Evolutionary conservation across 164 flowering plant genomes (phyloP), one percentile per base, ranked within the genome.

Genomic region (Taxillus chinensis): DNA sequence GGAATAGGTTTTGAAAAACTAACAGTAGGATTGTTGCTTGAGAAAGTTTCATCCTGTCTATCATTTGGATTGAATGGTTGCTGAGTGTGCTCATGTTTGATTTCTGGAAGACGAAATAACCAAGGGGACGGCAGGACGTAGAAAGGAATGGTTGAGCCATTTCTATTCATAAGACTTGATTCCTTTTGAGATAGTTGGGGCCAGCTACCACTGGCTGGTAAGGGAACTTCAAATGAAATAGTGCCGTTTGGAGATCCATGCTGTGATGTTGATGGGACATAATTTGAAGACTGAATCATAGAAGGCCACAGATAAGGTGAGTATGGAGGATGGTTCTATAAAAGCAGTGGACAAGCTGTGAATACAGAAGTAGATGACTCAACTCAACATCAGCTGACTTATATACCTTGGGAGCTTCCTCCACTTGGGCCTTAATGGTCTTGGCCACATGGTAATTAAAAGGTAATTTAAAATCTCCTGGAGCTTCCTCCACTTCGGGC

Each of bases 61-160:
- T 65, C 63, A 56, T 63, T 64, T 17, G 37, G 14, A 45, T 57
- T 9, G 45, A 13, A 45, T 2, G 77, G 27, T 51, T 68, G 7
- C 57, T 51, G 75, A 58, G 68, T 57, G 27, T 57, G 77, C 41
- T 55, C 72, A 52, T 55, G 70, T 51, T 75, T 63, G 41, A 65
- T 70, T 40, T 69, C 70, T 38, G 78, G 78, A 59, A 69, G 64
- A 62, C 83, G 79, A 43, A 76, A 70, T 64, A 82, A 75, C 89
- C 85, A 89, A 63, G 88, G 91, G 39, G 71, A 78, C 27, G 88
- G 87, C 40, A 85, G 52, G 12, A 83, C 45, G 65, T 74, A 80
- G 0, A 78, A 64, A 7, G 88, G 84, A 46, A 73, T 59, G 59
- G 72, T 67, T 12, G 72, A 67, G 15, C 64, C 69, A 71, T 65